These are phyloP conservation scores for Talaromyces sp. DNA, from an alignment of 2,329 filamentous ascomycete species.

Conservation along the genomic window DNA sequence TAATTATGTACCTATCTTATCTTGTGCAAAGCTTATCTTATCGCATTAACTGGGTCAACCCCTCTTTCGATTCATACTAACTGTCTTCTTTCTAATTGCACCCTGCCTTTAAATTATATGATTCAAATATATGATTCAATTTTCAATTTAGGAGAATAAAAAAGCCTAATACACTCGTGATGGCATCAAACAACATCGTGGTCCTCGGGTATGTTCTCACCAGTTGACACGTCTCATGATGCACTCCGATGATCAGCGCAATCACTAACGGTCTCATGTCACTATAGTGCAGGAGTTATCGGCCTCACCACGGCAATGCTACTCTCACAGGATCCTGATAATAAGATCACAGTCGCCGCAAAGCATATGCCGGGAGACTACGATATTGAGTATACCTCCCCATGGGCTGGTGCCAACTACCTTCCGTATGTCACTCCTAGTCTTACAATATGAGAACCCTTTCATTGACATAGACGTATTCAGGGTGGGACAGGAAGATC, in stretches of 20 bases:
- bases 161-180: not conserved
- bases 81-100: not conserved
- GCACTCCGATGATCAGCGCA: not conserved
- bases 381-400: slow-evolving; percentile 84
- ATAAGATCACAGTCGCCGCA: slow-evolving; percentile 68
- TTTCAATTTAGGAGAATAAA: not conserved
- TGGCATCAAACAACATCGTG: slow-evolving; percentile 8
- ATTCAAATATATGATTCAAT: not conserved
- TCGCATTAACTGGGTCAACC: not conserved
- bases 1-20: not conserved
- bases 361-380: slow-evolving; percentile 95
- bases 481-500: slow-evolving; percentile 5
- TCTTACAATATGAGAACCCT: not conserved
- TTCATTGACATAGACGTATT: not conserved
- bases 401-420: slow-evolving; percentile 82
- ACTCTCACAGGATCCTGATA: slow-evolving; percentile 54
- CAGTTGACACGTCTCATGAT: not conserved
- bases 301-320: slow-evolving; percentile 64
- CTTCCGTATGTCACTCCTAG: slow-evolving; percentile 55
- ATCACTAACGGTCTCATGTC: not conserved
- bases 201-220: slow-evolving; percentile 6
- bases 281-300: slow-evolving; percentile 57
- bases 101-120: not conserved
- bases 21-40: not conserved
- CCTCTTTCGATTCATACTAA: not conserved